Percentiles rank a stretch among this genome's conserved stretches.
Conservation (phyloP, 192 early-diverging fungal genomes). For the Pilobolus umbonatus region DNA sequence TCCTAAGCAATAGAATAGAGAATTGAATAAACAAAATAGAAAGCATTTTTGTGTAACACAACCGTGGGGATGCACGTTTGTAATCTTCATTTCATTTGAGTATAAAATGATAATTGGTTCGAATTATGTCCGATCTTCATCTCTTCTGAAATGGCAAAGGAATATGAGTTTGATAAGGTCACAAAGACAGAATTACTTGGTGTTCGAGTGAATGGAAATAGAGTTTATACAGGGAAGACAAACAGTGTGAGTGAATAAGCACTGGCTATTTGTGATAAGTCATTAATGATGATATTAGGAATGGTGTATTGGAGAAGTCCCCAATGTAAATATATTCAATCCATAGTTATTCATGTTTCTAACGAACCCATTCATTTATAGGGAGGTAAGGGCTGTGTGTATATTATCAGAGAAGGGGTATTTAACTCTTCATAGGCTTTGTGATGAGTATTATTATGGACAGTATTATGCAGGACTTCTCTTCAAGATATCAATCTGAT, state of each 20-base stretch:
- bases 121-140: too few species aligned
- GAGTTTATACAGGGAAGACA: conserved; percentile 10
- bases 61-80: too few species aligned
- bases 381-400: conserved; percentile 17
- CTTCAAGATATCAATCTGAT: conserved; percentile 17
- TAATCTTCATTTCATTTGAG: too few species aligned
- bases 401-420: neutral
- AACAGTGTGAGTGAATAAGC: neutral
- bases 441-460: conserved; percentile 12
- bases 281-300: conserved; percentile 3
- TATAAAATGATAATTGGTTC: too few species aligned
- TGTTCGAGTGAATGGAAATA: neutral
- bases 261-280: neutral
- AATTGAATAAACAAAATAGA: neutral
- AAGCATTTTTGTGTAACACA: too few species aligned
- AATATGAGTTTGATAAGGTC: conserved; percentile 19
- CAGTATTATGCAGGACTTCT: conserved; percentile 15
- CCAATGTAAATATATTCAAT: conserved; percentile 3
- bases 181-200: conserved; percentile 12
- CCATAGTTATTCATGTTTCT: neutral
- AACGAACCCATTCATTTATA: neutral
- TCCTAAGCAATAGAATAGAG: too few species aligned
- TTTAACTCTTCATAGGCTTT: conserved; percentile 18
- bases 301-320: conserved; percentile 13
- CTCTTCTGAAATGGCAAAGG: neutral